Evolutionary conservation across 176 grass and related monocot species (phyloP).

Genomic region (Pharus latifolius): DNA sequence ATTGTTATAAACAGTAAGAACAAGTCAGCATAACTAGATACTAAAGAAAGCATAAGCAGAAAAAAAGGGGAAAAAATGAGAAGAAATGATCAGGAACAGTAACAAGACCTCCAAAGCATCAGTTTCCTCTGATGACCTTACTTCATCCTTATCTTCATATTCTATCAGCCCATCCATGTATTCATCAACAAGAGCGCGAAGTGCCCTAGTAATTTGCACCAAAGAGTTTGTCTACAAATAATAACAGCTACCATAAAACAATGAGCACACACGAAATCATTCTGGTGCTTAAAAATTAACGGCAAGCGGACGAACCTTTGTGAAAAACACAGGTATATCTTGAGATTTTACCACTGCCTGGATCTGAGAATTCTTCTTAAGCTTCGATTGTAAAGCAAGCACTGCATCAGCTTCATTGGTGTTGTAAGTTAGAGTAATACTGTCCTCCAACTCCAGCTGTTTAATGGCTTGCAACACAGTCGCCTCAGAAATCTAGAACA

Average conservation of each 20-base stretch:
- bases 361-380: slow-evolving; percentile 87
- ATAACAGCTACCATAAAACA: background rate
- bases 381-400: slow-evolving; percentile 62
- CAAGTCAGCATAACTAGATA: background rate
- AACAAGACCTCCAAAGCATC: slow-evolving; percentile 78
- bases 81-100: background rate
- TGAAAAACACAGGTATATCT: slow-evolving; percentile 64
- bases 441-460: slow-evolving; percentile 54
- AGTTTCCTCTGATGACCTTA: slow-evolving; percentile 34
- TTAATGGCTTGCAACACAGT: slow-evolving; percentile 64
- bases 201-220: slow-evolving; percentile 58
- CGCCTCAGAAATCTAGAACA: slow-evolving; percentile 80
- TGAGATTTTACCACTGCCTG: slow-evolving; percentile 50
- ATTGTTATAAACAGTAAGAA: background rate
- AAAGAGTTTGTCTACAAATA: slow-evolving; percentile 50
- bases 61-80: background rate
- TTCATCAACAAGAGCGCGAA: slow-evolving; percentile 49
- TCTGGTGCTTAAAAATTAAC: background rate
- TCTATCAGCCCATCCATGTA: slow-evolving; percentile 26
- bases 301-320: slow-evolving; percentile 33
- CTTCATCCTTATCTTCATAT: slow-evolving; percentile 27
- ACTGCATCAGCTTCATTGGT: slow-evolving; percentile 72
- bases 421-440: slow-evolving; percentile 52
- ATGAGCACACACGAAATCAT: background rate
- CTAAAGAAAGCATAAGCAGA: background rate